Percentiles rank a stretch among this genome's conserved stretches.
Evolutionary conservation across 495 filamentous ascomycete species (phyloP).

Genomic region (Hypoxylon perforatum): DNA sequence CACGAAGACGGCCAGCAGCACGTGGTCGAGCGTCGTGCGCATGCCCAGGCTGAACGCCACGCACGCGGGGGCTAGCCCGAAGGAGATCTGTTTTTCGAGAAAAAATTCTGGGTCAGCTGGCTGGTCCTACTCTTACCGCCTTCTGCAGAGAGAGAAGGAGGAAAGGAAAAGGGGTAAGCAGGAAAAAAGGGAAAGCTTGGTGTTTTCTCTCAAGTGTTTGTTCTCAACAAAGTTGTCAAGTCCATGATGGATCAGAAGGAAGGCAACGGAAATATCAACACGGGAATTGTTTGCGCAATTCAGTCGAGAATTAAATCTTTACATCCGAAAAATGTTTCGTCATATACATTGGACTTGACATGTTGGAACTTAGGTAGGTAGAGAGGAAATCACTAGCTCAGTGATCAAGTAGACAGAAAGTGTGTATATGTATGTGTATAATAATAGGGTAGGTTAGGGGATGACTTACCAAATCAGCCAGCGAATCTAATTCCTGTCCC

Average conservation of each 20-base stretch:
- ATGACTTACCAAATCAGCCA: slow-evolving; percentile 65
- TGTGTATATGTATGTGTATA: too few relatives aligned
- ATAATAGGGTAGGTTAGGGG: too few relatives aligned
- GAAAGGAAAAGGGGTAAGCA: not conserved
- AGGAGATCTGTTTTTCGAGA: slow-evolving; percentile 77
- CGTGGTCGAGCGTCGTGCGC: slow-evolving; percentile 85
- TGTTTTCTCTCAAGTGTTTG: too few relatives aligned
- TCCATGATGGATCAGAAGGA: slow-evolving; percentile 83
- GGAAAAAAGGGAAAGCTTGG: too few relatives aligned
- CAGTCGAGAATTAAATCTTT: slow-evolving; percentile 79
- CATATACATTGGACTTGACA: slow-evolving; percentile 57
- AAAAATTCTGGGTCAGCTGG: not conserved
- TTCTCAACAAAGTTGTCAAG: slow-evolving; percentile 9
- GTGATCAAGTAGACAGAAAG: too few relatives aligned
- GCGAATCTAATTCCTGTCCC: slow-evolving; percentile 98
- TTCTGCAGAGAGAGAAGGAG: not conserved
- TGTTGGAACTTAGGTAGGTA: slow-evolving; percentile 1
- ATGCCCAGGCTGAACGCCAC: slow-evolving; percentile 90
- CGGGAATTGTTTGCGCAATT: slow-evolving; percentile 83
- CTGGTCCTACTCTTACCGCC: too few relatives aligned
- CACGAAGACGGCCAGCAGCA: slow-evolving; percentile 88
- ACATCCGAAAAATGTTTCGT: slow-evolving; percentile 92
- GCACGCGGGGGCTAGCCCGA: slow-evolving; percentile 88
- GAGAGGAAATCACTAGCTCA: too few relatives aligned
- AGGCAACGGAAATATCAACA: slow-evolving; percentile 99